phyloP scores from a whole-genome alignment of 495 filamentous ascomycete genomes.

The Schizothecium vesticola region DNA sequence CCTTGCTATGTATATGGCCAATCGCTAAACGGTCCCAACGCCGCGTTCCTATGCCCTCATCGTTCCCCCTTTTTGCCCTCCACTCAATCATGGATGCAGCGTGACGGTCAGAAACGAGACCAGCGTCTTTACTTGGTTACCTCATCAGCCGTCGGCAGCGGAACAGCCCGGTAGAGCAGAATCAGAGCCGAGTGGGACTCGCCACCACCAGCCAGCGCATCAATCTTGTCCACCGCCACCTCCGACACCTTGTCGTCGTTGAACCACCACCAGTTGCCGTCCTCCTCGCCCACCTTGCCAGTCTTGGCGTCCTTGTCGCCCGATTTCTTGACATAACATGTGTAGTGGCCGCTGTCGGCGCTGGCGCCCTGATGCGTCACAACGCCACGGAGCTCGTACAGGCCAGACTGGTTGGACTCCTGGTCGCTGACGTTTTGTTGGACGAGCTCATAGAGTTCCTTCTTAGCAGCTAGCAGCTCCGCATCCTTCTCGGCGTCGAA shows the following conservation, averaged over 20 bases:
- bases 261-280: constrained; percentile 99
- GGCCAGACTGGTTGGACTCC: constrained; percentile 79
- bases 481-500: constrained; percentile 78
- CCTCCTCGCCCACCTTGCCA: constrained; percentile 68
- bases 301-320: constrained; percentile 58
- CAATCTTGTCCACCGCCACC: constrained; percentile 86
- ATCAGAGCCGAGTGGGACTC: constrained; percentile 95
- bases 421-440: constrained; percentile 65
- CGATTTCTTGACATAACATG: constrained; percentile 92
- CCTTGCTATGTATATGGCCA: neutral
- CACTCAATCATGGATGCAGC: neutral
- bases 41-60: neutral
- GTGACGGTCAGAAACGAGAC: neutral
- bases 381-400: constrained; percentile 91
- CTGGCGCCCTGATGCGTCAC: constrained; percentile 97
- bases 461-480: constrained; percentile 69
- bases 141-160: constrained; percentile 48
- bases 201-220: constrained; percentile 85
- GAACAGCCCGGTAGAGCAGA: constrained; percentile 82
- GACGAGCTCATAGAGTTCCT: constrained; percentile 73
- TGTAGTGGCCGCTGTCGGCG: constrained; percentile 97
- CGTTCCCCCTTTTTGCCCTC: neutral
- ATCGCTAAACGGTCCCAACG: neutral
- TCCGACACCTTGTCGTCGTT: constrained; percentile 97
- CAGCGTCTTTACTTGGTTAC: constrained; percentile 12